Percentiles rank a stretch among this genome's conserved stretches.
Conservation (phyloP, 2,329 filamentous ascomycete genomes). For the Didymella sp. region DNA sequence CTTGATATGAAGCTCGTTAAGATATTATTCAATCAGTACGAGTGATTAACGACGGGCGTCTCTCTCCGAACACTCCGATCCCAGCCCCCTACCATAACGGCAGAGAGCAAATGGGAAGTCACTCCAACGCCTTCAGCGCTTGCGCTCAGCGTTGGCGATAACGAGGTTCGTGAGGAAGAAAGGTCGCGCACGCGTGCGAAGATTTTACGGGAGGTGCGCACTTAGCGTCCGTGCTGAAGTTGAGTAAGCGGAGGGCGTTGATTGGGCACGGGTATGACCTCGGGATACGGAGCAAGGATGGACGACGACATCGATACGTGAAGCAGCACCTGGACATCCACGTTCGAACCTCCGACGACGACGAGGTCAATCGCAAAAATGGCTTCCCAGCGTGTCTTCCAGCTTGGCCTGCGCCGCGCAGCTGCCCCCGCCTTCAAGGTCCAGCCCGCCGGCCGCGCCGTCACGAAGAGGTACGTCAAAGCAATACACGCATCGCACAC, state of each 20-base stretch:
- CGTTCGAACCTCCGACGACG: conserved; percentile 34
- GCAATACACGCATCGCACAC: conserved; percentile 6
- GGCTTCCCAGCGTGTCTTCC: conserved; percentile 56
- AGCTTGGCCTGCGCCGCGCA: conserved; percentile 53
- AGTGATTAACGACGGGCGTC: conserved; percentile 63
- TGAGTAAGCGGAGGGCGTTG: conserved; percentile 26
- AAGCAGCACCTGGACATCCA: conserved; percentile 20
- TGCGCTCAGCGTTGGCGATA: conserved; percentile 48
- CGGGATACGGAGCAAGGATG: conserved; percentile 35
- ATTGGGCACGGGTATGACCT: conserved; percentile 42
- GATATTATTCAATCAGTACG: conserved; percentile 51
- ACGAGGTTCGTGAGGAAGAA: conserved; percentile 49
- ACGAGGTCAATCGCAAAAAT: conserved; percentile 28
- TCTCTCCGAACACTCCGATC: conserved; percentile 54
- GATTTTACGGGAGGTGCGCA: conserved; percentile 40
- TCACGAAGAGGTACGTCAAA: conserved; percentile 57
- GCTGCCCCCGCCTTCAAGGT: conserved; percentile 53
- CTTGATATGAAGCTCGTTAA: conserved; percentile 62
- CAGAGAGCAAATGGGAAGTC: conserved; percentile 46
- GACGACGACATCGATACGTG: conserved; percentile 43
- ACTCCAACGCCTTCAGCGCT: conserved; percentile 47
- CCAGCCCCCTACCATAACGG: conserved; percentile 50
- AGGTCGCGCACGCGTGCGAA: conserved; percentile 31
- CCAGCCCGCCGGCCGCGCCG: conserved; percentile 49
- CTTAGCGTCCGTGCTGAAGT: not conserved